A percentile compares a stretch with the other conserved stretches of the same genome.
Conservation (phyloP, 495 filamentous ascomycete species). For the Podospora sp. region DNA sequence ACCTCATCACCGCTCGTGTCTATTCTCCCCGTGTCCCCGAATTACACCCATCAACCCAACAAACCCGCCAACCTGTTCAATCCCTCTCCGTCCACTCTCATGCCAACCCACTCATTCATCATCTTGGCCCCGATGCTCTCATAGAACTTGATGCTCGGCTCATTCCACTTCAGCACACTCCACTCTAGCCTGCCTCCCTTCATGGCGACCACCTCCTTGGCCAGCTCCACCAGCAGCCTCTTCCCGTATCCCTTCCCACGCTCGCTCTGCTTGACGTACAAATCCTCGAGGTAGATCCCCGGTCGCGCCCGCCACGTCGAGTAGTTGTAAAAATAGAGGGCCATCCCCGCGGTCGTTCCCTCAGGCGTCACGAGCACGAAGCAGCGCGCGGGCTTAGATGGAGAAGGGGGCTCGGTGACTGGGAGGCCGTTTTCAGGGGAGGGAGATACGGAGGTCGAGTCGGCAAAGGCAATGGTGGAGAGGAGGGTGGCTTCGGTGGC, state of each 20-base stretch:
- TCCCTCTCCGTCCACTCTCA: constrained; percentile 80
- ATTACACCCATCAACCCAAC: constrained; percentile 37
- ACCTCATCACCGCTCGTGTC: not conserved
- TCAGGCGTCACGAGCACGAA: constrained; percentile 48
- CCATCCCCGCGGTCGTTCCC: constrained; percentile 54
- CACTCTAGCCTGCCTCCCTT: constrained; percentile 82
- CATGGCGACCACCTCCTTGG: constrained; percentile 71
- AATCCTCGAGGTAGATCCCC: constrained; percentile 92
- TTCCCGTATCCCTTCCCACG: constrained; percentile 80
- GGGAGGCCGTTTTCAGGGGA: constrained; percentile 36
- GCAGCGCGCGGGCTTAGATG: constrained; percentile 48
- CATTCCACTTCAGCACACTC: constrained; percentile 91
- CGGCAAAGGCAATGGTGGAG: constrained; percentile 77
- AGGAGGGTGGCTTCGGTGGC: constrained; percentile 76
- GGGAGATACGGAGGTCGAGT: constrained; percentile 42
- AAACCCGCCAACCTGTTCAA: constrained; percentile 62
- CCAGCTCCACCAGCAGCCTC: constrained; percentile 72
- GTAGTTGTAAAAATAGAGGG: constrained; percentile 63
- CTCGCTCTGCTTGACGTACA: constrained; percentile 74
- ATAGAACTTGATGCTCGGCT: constrained; percentile 87
- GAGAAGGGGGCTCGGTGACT: constrained; percentile 45
- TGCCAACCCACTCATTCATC: constrained; percentile 87
- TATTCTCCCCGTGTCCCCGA: not conserved
- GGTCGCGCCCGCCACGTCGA: constrained; percentile 83
- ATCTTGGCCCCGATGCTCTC: constrained; percentile 75